Evolutionary conservation across 2,329 filamentous ascomycete genomes (phyloP), one percentile per base, ranked within the genome.

Genomic region (Talaromyces amestolkiae): DNA sequence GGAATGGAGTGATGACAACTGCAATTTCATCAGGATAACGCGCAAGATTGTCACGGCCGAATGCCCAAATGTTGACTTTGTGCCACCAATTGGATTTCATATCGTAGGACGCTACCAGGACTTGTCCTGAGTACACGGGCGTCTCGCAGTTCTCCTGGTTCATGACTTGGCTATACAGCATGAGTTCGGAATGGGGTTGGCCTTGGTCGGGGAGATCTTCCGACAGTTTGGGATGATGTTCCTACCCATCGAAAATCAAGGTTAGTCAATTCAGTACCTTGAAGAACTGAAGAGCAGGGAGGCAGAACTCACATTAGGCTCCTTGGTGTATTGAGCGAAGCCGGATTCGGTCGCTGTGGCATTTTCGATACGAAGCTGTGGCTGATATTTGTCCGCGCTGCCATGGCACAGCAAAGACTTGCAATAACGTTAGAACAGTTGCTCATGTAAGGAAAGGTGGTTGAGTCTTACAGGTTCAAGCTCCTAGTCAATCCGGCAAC

Each of bases 11-110:
- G 8, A 64, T 64, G n/a, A 64, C 22, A 5, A 64, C 33, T 6
- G 58, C 17, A 4, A 64, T 58, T 15, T 64, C 62, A 10, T 64
- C 62, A 3, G 51, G 19, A 35, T 33, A 64, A 1, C 19, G 54
- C 1, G 10, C 37, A 3, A 15, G 3, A 3, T 43, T 43, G 1
- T 24, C n/a, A 3, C 43, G 49, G 2, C 59, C 45, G 9, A 22
- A 47, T 2, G 54, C 62, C 19, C 27, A 64, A 7, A 64, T 27
- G 19, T 43, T 59, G 13, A 59, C 15, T 11, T 31, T 59, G 2
- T 19, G 15, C 37, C 37, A 59, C 56, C 56, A 59, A 10, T 43
- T 22, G 0, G 19, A n/a, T 2, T 31, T n/a, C 0, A 59, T 17
- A 3, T 59, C 37, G 37, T 59, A 59, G 2, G 56, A 59, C 1